phyloP scores from a whole-genome alignment of 495 filamentous ascomycete species.

The Lichenothelia convexa region DNA sequence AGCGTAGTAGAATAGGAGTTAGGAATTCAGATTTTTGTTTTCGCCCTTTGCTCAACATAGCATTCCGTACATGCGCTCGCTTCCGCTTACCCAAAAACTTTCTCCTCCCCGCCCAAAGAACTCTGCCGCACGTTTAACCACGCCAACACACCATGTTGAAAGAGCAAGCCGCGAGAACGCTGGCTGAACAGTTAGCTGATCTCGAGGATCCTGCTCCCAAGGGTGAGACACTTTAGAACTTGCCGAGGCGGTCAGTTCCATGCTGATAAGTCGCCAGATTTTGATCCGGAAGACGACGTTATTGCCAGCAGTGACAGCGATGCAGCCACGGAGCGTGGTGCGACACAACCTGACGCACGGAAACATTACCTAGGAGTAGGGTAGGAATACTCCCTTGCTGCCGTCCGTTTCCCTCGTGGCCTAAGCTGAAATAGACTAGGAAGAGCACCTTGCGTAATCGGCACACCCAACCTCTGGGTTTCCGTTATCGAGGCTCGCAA shows the following conservation, averaged over 20 bases:
- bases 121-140: too few relatives aligned
- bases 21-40: too few relatives aligned
- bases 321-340: constrained; percentile 28
- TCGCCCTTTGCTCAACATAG: too few relatives aligned
- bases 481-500: constrained; percentile 62
- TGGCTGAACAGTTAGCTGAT: constrained; percentile 47
- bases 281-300: constrained; percentile 49
- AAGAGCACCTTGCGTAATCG: constrained; percentile 73
- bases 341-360: constrained; percentile 37
- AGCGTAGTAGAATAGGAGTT: too few relatives aligned
- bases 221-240: constrained; percentile 24
- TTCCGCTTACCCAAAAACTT: too few relatives aligned
- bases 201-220: constrained; percentile 42
- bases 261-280: constrained; percentile 36
- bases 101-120: not conserved
- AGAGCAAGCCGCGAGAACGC: constrained; percentile 11
- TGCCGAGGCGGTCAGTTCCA: not conserved
- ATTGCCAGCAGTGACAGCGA: constrained; percentile 35
- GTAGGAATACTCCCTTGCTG: too few relatives aligned
- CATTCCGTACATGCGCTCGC: too few relatives aligned
- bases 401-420: too few relatives aligned
- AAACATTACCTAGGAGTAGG: constrained; percentile 80
- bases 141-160: not conserved
- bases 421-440: too few relatives aligned
- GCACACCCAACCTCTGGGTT: constrained; percentile 45